These are phyloP conservation scores for Ophiocordyceps unilateralis DNA, from an alignment of 2,329 filamentous ascomycete species.

Conservation along the genomic window DNA sequence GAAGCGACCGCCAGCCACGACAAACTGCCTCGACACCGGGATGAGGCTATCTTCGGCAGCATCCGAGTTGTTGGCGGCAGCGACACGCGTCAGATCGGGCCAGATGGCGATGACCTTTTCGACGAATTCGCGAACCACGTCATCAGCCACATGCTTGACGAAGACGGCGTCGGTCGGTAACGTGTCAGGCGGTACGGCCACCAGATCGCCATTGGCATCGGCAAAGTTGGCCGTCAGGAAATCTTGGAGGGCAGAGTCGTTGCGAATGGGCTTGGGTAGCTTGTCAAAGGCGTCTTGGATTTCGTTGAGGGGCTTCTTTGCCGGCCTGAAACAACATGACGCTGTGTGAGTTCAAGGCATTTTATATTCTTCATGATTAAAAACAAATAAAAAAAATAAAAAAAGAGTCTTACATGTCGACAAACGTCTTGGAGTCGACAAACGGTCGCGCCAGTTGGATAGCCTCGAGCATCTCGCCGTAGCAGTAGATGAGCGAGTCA, in stretches of 20 bases:
- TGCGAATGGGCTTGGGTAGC: constrained; percentile 41
- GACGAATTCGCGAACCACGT: constrained; percentile 41
- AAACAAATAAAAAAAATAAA: too few species aligned
- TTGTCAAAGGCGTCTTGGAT: constrained; percentile 43
- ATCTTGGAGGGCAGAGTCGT: constrained; percentile 42
- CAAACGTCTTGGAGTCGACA: constrained; percentile 52
- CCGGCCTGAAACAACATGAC: too few species aligned
- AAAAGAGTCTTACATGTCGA: constrained; percentile 52
- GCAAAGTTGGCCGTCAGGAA: constrained; percentile 49
- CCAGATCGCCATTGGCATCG: constrained; percentile 44
- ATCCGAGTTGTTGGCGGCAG: background rate
- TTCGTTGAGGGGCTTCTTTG: constrained; percentile 29
- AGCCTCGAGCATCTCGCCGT: constrained; percentile 43
- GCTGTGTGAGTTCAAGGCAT: too few species aligned
- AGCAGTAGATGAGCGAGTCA: constrained; percentile 50
- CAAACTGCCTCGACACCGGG: constrained; percentile 48
- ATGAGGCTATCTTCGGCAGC: constrained; percentile 36
- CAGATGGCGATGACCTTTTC: constrained; percentile 50
- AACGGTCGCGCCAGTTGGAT: constrained; percentile 48
- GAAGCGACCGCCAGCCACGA: constrained; percentile 56
- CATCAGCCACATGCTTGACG: constrained; percentile 36
- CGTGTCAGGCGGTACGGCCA: constrained; percentile 30
- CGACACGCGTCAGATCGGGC: constrained; percentile 43
- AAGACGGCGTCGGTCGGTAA: constrained; percentile 41
- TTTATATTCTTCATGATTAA: too few species aligned